Evolutionary conservation across 2,329 filamentous ascomycete species (phyloP).

Genomic region (Alternaria triticina): DNA sequence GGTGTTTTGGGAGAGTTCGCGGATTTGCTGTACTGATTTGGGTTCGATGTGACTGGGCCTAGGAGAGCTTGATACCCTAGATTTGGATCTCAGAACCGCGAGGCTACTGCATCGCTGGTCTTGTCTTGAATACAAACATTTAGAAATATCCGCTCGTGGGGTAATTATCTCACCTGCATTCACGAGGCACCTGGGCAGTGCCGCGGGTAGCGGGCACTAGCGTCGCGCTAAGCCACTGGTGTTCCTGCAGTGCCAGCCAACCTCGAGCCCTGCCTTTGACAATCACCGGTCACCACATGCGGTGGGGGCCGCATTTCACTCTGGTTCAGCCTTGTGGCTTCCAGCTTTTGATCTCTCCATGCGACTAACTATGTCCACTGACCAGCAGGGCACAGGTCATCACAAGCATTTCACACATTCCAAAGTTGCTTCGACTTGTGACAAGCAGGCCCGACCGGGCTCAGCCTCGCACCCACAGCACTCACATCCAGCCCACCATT

Average conservation of each 20-base stretch:
- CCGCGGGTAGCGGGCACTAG: not conserved
- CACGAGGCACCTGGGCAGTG: not conserved
- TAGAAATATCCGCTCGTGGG: not conserved
- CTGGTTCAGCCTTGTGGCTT: conserved; percentile 1
- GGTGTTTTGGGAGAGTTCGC: conserved; percentile 54
- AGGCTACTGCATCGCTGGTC: not conserved
- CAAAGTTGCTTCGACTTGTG: not conserved
- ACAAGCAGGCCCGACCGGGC: not conserved
- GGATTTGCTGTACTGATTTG: conserved; percentile 40
- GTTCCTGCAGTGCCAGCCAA: not conserved
- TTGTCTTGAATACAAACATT: not conserved
- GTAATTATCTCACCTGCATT: not conserved
- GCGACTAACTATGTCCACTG: not conserved
- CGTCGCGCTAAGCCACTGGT: not conserved
- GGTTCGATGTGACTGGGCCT: not conserved
- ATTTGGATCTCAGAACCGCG: not conserved
- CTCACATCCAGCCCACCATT: not conserved
- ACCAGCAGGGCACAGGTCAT: not conserved
- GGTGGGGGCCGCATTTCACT: not conserved
- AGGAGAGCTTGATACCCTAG: not conserved
- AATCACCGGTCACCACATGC: not conserved
- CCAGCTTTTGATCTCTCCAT: not conserved
- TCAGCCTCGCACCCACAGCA: not conserved
- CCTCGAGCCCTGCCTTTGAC: conserved; percentile 4
- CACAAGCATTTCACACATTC: not conserved